phyloP scores from a whole-genome alignment of 192 early-diverging fungal species.

The Pilobolus umbonatus region DNA sequence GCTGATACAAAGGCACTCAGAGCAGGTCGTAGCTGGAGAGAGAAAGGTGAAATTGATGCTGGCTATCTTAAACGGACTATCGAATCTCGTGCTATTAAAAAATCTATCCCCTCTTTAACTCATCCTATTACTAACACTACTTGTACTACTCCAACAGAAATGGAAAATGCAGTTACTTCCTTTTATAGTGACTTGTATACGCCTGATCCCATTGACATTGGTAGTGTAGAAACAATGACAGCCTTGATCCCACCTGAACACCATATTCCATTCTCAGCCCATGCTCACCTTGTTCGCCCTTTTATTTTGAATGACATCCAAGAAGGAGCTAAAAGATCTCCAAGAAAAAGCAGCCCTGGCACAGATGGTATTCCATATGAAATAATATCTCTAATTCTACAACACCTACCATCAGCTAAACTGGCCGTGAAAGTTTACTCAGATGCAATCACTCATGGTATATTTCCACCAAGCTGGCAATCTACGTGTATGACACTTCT shows the following conservation, averaged over 20 bases:
- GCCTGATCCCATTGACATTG: neutral
- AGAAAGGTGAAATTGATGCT: constrained; percentile 10
- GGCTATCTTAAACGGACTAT: neutral
- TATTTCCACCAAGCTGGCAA: neutral
- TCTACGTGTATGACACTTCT: constrained; percentile 21
- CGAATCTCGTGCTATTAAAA: too few relatives aligned
- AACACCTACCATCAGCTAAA: too few relatives aligned
- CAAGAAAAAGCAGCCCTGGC: constrained; percentile 4
- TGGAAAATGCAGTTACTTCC: too few relatives aligned
- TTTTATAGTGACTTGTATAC: neutral
- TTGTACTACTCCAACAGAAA: neutral
- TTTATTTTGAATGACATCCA: neutral
- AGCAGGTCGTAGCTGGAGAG: constrained; percentile 12
- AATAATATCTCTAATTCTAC: neutral
- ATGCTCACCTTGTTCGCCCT: neutral
- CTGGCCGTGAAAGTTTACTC: neutral
- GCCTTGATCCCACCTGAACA: neutral
- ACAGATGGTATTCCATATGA: constrained; percentile 5
- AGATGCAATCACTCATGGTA: neutral
- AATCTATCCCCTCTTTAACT: neutral
- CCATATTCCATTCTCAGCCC: neutral
- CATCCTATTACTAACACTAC: neutral
- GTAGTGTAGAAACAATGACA: neutral
- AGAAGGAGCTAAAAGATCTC: neutral
- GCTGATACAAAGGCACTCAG: neutral